A percentile compares a stretch with the other conserved stretches of the same genome.
phyloP scores from a whole-genome alignment of 371 early-diverging fungal genomes.

The Cokeromyces recurvatus region DNA sequence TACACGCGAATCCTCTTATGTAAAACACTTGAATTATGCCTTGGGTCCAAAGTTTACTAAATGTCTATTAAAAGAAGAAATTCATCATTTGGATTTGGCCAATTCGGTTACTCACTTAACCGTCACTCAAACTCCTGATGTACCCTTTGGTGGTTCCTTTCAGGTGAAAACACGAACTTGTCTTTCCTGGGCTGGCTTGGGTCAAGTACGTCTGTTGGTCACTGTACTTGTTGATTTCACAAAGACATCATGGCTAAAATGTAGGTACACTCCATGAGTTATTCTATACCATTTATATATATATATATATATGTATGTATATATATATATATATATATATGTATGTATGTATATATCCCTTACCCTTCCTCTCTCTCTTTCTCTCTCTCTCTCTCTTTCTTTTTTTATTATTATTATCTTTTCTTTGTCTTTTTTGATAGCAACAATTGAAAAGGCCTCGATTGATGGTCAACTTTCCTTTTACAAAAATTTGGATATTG shows the following conservation, averaged over 20 bases:
- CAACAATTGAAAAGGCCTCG: constrained; percentile 67
- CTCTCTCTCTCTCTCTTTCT: too few relatives aligned
- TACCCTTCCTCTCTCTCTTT: too few relatives aligned
- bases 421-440: constrained; percentile 3
- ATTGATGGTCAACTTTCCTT: constrained; percentile 59
- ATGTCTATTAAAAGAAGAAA: constrained; percentile 59
- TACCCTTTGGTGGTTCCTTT: constrained; percentile 83
- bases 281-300: too few relatives aligned
- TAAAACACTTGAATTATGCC: constrained; percentile 33
- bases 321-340: constrained; percentile 2
- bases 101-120: constrained; percentile 58
- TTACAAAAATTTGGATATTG: constrained; percentile 52
- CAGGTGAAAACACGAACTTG: constrained; percentile 73
- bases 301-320: neutral
- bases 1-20: constrained; percentile 34
- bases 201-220: constrained; percentile 60
- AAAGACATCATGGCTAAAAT: constrained; percentile 72
- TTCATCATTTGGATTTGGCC: constrained; percentile 53
- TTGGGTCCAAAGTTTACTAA: constrained; percentile 68
- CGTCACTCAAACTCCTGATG: constrained; percentile 74
- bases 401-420: too few relatives aligned
- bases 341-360: too few relatives aligned
- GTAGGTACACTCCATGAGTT: too few relatives aligned
- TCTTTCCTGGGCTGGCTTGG: constrained; percentile 71
- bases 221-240: constrained; percentile 69